Conservation (phyloP, 345 rosid genomes). For the Syzygium aqueum region DNA sequence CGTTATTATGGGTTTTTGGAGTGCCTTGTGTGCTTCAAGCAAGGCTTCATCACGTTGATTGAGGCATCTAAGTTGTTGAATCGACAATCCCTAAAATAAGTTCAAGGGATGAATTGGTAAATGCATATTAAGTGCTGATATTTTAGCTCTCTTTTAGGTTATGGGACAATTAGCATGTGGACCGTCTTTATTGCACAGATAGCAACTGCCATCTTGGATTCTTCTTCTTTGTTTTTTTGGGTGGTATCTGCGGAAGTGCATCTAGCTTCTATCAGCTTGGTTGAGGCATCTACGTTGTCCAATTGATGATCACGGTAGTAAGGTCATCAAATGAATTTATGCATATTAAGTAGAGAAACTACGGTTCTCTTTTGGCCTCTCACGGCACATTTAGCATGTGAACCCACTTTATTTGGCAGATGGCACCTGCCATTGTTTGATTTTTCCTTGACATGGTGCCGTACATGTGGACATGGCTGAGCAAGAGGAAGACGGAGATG, state of each 20-base stretch:
- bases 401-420: background rate
- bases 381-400: background rate
- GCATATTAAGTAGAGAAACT: background rate
- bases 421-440: background rate
- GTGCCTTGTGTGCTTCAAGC: background rate
- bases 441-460: conserved; percentile 25
- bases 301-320: background rate
- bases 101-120: background rate
- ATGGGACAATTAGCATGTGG: background rate
- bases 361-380: background rate
- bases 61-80: background rate
- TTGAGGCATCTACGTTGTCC: background rate
- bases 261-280: background rate
- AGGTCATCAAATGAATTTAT: background rate
- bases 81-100: background rate
- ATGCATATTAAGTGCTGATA: background rate
- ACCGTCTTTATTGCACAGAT: background rate
- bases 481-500: conserved; percentile 55
- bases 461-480: conserved; percentile 53
- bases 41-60: background rate
- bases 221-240: background rate
- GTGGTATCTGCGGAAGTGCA: background rate
- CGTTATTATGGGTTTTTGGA: background rate
- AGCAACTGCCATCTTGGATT: background rate
- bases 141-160: background rate